Base-by-base conservation (phyloP, 371 early-diverging fungal species). In the Mucor indicus region DNA sequence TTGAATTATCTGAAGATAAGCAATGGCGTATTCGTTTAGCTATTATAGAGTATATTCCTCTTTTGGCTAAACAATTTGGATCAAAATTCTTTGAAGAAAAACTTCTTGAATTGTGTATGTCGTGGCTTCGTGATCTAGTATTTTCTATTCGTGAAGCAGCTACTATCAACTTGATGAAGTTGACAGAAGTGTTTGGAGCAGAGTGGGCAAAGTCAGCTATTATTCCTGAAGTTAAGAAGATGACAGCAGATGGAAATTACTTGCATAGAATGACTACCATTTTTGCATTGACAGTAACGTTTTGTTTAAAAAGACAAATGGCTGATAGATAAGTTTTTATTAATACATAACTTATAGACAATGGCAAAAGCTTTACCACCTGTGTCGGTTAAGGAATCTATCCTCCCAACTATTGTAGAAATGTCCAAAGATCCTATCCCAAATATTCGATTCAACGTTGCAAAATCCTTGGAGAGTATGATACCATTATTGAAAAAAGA, bases 11-110 rank as follows among this genome's bases (percentile, higher is more conserved):
- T 33, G 95, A 98, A 72, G 99, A 98, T 69, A 96, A 96, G 77
- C 96, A 96, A 62, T 98, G 99, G 99, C 92, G 99, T 35, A 96
- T 98, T 47, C 92, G 99, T 24, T 72, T 95, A 53, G 98, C 98
- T 3, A 97, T 98, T 54, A 96, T 98, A 63, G 96, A 96, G 65
- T 93, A 96, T 64, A 95, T 96, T 54, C 99, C 98, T 16, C 77
- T 97, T 45, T 83, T 98, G 50, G 95, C 98, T 5, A 85, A 82
- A 37, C 95, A 98, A 68, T 83, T 98, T 57, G 98, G 98, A 16
- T 85, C 89, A n/a, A 87, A 81, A 35, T 96, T 98, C 77, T 97
- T 98, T 72, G 91, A 98, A 60, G 97, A 95, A 57, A 92, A 96
- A 74, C 83, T 97, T 5, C 80, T 90, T 31, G 85, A 80, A 41